A percentile compares a stretch with the other conserved stretches of the same genome.
phyloP scores from a whole-genome alignment of 2,329 filamentous ascomycete genomes.

The Talaromyces piceae region DNA sequence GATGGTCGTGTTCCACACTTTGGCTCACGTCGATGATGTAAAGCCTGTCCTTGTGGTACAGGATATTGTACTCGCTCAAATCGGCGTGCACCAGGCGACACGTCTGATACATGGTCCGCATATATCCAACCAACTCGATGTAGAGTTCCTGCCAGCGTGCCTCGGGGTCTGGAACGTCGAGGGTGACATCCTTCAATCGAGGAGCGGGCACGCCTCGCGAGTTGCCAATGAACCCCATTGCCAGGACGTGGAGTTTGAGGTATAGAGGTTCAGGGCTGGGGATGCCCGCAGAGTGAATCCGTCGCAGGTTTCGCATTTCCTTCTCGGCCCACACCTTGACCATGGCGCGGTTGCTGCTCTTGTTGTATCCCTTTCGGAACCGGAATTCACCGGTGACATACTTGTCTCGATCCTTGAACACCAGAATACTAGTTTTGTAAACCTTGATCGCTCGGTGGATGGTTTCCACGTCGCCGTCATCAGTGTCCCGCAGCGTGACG shows the following conservation, averaged over 20 bases:
- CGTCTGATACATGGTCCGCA: constrained; percentile 87
- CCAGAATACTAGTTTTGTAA: constrained; percentile 95
- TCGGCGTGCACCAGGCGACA: constrained; percentile 92
- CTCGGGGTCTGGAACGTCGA: constrained; percentile 60
- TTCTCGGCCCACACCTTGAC: constrained; percentile 99
- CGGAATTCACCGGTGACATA: constrained; percentile 93
- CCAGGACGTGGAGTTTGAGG: constrained; percentile 86
- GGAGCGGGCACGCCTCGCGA: constrained; percentile 81
- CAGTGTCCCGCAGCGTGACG: constrained; percentile 53
- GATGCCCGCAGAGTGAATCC: constrained; percentile 76
- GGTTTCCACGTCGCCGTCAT: constrained; percentile 43
- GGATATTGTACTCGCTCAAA: constrained; percentile 94
- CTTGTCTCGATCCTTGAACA: constrained; percentile 95
- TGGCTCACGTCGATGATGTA: constrained; percentile 98
- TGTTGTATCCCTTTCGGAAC: constrained; percentile 85
- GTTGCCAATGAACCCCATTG: constrained; percentile 90
- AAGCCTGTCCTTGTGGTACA: constrained; percentile 74
- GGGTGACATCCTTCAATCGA: constrained; percentile 75
- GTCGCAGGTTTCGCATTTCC: constrained; percentile 86
- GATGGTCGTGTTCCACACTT: constrained; percentile 94
- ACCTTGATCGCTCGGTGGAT: constrained; percentile 89
- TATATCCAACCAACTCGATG: constrained; percentile 73
- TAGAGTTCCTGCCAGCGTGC: constrained; percentile 73
- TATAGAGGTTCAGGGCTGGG: constrained; percentile 83
- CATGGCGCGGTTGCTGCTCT: constrained; percentile 92